phyloP scores from a whole-genome alignment of 2,329 filamentous ascomycete species.

The Fusarium pseudoanthophilum region DNA sequence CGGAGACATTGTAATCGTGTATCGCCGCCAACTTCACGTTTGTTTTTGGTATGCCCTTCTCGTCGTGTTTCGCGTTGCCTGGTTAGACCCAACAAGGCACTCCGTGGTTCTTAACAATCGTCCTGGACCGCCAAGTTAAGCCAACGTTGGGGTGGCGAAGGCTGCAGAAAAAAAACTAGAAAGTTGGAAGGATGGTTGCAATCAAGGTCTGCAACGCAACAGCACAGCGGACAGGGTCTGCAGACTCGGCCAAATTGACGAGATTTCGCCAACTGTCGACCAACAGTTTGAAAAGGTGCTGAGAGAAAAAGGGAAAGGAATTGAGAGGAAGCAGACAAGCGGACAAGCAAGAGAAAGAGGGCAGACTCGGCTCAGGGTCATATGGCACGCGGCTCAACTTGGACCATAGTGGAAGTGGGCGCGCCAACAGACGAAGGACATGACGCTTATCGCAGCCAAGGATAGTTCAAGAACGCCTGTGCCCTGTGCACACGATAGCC shows the following conservation, averaged over 20 bases:
- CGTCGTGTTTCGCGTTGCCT: background rate
- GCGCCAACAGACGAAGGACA: conserved; percentile 30
- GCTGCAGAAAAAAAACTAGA: conserved; percentile 30
- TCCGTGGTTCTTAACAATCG: background rate
- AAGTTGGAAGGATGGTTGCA: conserved; percentile 26
- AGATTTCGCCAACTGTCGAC: conserved; percentile 2
- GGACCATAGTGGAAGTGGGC: conserved; percentile 25
- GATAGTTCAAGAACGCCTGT: conserved; percentile 20
- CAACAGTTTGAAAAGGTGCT: background rate
- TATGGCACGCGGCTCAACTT: conserved; percentile 31
- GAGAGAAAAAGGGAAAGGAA: background rate
- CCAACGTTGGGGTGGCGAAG: conserved; percentile 32
- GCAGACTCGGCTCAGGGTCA: conserved; percentile 32
- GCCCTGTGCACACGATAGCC: conserved; percentile 37
- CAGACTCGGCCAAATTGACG: conserved; percentile 8
- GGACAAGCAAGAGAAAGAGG: conserved; percentile 7
- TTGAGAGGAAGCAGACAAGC: background rate
- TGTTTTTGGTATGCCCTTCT: background rate
- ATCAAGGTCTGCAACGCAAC: conserved; percentile 24
- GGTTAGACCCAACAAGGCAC: background rate
- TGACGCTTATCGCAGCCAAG: conserved; percentile 44
- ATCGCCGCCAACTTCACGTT: conserved; percentile 15
- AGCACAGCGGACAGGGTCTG: conserved; percentile 15
- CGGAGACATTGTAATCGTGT: conserved; percentile 43
- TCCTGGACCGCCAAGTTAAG: conserved; percentile 12